These are phyloP conservation scores for Aegilops tauschii DNA, from an alignment of 176 grass and related monocot genomes.

Conservation along the genomic window DNA sequence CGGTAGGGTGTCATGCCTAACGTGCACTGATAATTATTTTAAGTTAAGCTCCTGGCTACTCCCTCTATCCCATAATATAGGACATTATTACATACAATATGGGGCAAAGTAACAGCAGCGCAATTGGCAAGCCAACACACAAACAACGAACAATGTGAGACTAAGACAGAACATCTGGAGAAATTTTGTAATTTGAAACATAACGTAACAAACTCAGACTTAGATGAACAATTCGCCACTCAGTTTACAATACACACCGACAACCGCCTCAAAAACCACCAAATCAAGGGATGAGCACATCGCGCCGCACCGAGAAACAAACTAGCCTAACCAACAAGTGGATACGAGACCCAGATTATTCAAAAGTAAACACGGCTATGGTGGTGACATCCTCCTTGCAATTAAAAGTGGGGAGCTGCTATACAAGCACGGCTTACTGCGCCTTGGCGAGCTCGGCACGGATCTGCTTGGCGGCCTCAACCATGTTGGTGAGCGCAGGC, in stretches of 20 bases:
- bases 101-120: no score
- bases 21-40: no score
- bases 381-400: constrained; percentile 13
- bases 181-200: not conserved
- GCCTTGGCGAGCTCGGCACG: constrained; percentile 63
- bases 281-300: not conserved
- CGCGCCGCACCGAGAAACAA: not conserved
- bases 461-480: constrained; percentile 67
- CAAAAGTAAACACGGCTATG: constrained; percentile 27
- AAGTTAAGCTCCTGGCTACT: no score
- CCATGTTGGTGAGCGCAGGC: constrained; percentile 83
- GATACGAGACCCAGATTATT: constrained; percentile 38
- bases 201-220: constrained; percentile 12
- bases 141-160: no score
- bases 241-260: constrained; percentile 41
- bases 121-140: no score
- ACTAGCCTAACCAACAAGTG: constrained; percentile 20
- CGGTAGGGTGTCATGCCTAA: no score
- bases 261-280: constrained; percentile 35
- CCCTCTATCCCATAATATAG: no score
- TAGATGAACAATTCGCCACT: constrained; percentile 27
- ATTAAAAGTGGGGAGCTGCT: constrained; percentile 9
- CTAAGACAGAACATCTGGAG: no score
- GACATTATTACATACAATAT: no score
- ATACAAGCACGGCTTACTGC: constrained; percentile 30